A percentile compares a stretch with the other conserved stretches of the same genome.
Evolutionary conservation across 495 filamentous ascomycete species (phyloP).

Genomic region (Acidomyces sp.): DNA sequence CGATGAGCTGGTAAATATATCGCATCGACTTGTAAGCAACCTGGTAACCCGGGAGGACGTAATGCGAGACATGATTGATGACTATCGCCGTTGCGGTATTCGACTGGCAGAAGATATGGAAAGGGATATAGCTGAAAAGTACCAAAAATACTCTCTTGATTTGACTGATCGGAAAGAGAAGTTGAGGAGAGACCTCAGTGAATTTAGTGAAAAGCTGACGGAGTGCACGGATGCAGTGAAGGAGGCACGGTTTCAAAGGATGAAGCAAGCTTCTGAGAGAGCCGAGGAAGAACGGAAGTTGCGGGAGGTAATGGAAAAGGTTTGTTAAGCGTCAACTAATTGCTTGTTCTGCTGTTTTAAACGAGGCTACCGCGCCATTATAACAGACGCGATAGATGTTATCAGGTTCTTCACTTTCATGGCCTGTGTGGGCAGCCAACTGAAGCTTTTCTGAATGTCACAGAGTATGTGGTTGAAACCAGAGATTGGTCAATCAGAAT

Average conservation of each 20-base stretch:
- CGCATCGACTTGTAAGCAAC: slow-evolving; percentile 12
- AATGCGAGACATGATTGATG: slow-evolving; percentile 6
- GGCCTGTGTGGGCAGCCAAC: no score
- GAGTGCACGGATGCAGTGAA: background rate
- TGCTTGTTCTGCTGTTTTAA: no score
- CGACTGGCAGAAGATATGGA: slow-evolving; percentile 12
- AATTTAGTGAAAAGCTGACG: background rate
- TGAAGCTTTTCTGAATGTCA: no score
- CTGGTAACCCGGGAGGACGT: slow-evolving; percentile 16
- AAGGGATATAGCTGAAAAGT: slow-evolving; percentile 4
- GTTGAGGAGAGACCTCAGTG: background rate
- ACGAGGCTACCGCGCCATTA: no score
- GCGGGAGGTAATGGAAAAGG: background rate
- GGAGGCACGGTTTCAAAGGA: background rate
- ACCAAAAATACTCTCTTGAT: background rate
- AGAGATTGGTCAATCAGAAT: no score
- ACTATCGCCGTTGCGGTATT: slow-evolving; percentile 10
- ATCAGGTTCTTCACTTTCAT: no score
- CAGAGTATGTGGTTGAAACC: no score
- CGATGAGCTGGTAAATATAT: slow-evolving; percentile 17
- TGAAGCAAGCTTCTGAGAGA: background rate
- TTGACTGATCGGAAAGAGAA: background rate
- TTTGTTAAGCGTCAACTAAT: background rate
- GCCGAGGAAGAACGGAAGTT: background rate
- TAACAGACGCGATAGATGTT: no score